phyloP scores from a whole-genome alignment of 1,284 basidiomycete genomes.

The Garcileccinum viscosum region DNA sequence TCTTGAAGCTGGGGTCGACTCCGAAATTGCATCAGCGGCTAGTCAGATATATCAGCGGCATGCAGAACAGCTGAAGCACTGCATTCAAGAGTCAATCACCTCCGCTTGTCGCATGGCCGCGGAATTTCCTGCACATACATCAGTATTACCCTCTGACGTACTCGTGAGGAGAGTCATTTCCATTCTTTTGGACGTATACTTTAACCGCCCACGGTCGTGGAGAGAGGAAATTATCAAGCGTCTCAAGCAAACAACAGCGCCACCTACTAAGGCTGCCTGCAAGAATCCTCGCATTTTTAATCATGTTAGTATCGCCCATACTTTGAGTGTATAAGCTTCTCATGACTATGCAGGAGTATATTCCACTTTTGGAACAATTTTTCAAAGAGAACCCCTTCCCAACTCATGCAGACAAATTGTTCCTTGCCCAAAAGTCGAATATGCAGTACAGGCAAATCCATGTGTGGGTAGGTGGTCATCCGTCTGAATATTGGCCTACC shows the following conservation, averaged over 20 bases:
- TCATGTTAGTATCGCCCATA: not conserved
- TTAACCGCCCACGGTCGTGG: not conserved
- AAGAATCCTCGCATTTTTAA: not conserved
- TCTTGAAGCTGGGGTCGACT: not conserved
- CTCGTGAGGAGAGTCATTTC: not conserved
- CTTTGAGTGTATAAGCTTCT: too few relatives aligned
- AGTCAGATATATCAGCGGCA: not conserved
- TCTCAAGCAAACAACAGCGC: not conserved
- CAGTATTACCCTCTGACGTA: fast-evolving
- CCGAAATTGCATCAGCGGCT: not conserved
- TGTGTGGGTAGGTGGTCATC: not conserved
- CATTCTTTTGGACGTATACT: not conserved
- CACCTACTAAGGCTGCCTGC: fast-evolving
- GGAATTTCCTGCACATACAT: not conserved
- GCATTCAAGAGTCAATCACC: not conserved
- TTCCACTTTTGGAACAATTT: not conserved
- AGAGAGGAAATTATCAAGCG: not conserved
- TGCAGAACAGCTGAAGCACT: not conserved
- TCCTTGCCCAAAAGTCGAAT: not conserved
- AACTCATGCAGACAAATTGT: not conserved
- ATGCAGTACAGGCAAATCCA: not conserved
- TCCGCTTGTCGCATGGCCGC: not conserved
- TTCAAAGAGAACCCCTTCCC: not conserved
- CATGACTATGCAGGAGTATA: too few relatives aligned
- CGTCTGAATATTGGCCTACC: too few relatives aligned